Base-by-base conservation (phyloP, 1,284 basidiomycete species). In the Leccinum brunneo-olivaceum region DNA sequence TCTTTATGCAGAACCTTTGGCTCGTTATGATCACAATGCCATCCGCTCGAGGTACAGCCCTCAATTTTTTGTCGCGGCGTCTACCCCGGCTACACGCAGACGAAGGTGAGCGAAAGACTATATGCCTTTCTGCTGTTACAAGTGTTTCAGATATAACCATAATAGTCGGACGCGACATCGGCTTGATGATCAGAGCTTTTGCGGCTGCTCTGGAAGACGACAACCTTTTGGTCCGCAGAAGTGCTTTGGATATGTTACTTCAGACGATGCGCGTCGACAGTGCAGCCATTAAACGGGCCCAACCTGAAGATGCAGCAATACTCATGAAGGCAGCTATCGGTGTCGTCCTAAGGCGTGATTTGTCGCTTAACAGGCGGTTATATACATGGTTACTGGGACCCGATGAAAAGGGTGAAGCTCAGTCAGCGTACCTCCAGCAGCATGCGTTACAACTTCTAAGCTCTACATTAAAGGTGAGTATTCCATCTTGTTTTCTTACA, bases 1-100 rank as follows among this genome's bases (percentile, higher is more conserved):
- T 95, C 70, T 98, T 98, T 71, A 78, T 96, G 53, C 92, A 97
- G 63, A 97, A 91, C 53, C 72, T 98, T 30, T 98, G 94, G 88
- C 74, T 98, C 19, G 79, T 90, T 39, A 86, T 98, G 74, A 74
- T 98, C 44, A 94, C 92, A 0, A 84, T 86, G n/a, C 85, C 93
- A 0, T 74, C 81, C 6, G 84, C 88, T 11, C 81, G 96, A 29
- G 85, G 90, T 15, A 85, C 92, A 0, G 82, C 93, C 0, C 71
- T 98, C 30, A 95, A 91, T 62, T 93, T 90, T 60, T 76, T 98
- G 14, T 73, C 84, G 8, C 78, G 90, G 16, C 75, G 90, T 24
- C 64, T 98, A 54, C 87, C 90, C 8, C 74, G 70, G 27, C 59
- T 85, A 34, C 75, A 79, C 51, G 69, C 75, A 1, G 74, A 82